Conservation (phyloP, 805 yeast species). For the Ogataea pilisensis region DNA sequence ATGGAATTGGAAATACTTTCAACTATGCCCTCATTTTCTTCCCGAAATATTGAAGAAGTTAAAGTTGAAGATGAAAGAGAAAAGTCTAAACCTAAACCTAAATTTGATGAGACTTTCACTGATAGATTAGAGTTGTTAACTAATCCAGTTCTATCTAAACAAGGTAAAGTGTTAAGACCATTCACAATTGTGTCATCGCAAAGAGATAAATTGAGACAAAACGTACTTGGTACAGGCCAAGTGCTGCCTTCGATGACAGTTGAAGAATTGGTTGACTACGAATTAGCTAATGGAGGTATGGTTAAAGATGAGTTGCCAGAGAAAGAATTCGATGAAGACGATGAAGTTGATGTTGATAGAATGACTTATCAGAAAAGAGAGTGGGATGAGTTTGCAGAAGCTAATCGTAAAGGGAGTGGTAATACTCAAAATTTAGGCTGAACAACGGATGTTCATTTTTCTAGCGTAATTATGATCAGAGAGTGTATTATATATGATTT, state of each 20-base stretch:
- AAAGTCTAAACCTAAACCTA: conserved; percentile 13
- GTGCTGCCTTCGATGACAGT: conserved; percentile 90
- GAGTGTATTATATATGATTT: neutral
- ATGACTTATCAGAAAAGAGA: conserved; percentile 73
- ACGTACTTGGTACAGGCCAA: conserved; percentile 91
- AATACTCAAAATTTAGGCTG: conserved; percentile 68
- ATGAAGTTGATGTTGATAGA: conserved; percentile 51
- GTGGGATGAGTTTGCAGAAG: conserved; percentile 94
- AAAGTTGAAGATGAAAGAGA: conserved; percentile 11
- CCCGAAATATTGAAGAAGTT: conserved; percentile 3
- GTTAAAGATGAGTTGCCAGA: conserved; percentile 40
- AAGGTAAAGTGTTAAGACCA: conserved; percentile 80
- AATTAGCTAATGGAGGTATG: conserved; percentile 81
- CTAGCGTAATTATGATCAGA: too few relatives aligned
- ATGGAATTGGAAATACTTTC: conserved; percentile 67
- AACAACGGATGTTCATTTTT: neutral
- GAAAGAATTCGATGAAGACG: conserved; percentile 57
- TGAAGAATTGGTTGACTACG: conserved; percentile 86
- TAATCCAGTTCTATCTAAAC: conserved; percentile 54
- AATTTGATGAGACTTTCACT: conserved; percentile 48
- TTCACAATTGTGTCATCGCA: conserved; percentile 63
- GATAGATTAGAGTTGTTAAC: conserved; percentile 53
- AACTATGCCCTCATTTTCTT: conserved; percentile 36
- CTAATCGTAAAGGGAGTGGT: conserved; percentile 84
- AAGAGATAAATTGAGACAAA: conserved; percentile 51